phyloP scores from a whole-genome alignment of 2,329 filamentous ascomycete species.

The Penicillium sp. region DNA sequence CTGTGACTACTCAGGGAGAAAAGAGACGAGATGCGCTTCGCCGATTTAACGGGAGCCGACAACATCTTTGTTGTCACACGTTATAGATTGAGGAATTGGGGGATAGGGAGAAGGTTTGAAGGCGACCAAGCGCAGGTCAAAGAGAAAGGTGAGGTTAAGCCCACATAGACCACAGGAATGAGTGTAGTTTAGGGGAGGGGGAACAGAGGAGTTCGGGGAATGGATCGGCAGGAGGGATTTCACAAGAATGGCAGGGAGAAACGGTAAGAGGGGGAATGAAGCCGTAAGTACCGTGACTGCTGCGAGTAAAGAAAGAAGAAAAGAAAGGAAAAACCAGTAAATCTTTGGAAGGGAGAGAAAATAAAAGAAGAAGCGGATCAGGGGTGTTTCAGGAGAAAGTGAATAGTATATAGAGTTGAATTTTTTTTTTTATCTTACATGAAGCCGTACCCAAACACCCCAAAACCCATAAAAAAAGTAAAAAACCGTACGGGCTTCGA shows the following conservation, averaged over 20 bases:
- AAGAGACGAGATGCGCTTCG: constrained; percentile 47
- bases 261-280: constrained; percentile 8
- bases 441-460: constrained; percentile 4
- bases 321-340: neutral
- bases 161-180: constrained; percentile 18
- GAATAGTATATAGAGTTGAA: constrained; percentile 5
- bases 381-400: constrained; percentile 9
- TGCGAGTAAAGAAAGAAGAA: neutral
- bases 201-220: constrained; percentile 25
- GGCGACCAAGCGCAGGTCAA: constrained; percentile 4
- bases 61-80: constrained; percentile 31
- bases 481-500: constrained; percentile 15
- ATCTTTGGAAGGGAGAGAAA: constrained; percentile 1
- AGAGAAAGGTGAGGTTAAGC: constrained; percentile 12
- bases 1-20: constrained; percentile 43
- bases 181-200: constrained; percentile 3
- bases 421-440: constrained; percentile 4
- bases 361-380: constrained; percentile 4
- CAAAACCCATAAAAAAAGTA: neutral
- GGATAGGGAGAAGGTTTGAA: constrained; percentile 24
- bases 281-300: neutral
- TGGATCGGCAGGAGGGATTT: constrained; percentile 41
- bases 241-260: constrained; percentile 26
- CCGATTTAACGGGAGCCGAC: constrained; percentile 44
- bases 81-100: constrained; percentile 9